These are phyloP conservation scores for Colletotrichum musae DNA, from an alignment of 2,329 filamentous ascomycete genomes.

Conservation along the genomic window DNA sequence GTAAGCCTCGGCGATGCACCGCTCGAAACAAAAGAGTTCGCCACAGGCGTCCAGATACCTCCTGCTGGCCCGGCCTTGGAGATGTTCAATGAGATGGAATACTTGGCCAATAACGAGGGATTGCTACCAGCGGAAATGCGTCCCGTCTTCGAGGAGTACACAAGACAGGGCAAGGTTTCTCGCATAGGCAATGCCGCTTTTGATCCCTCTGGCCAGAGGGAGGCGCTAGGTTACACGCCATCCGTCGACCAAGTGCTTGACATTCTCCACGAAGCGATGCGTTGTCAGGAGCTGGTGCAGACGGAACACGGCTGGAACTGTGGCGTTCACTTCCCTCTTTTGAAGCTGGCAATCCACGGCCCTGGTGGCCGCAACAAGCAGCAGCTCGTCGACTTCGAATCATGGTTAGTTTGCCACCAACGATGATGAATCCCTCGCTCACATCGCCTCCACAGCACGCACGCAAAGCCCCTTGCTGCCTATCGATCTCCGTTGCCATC, in stretches of 20 bases:
- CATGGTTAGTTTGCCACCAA: background rate
- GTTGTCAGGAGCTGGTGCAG: constrained; percentile 10
- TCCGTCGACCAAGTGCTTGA: constrained; percentile 2
- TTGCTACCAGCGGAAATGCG: constrained; percentile 3
- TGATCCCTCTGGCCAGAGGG: constrained; percentile 8
- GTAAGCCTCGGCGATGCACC: constrained; percentile 7
- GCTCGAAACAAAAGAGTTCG: constrained; percentile 1
- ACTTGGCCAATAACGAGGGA: constrained; percentile 3
- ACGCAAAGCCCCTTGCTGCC: constrained; percentile 3
- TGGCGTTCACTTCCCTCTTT: constrained; percentile 10
- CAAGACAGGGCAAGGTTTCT: constrained; percentile 1
- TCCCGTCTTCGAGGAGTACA: constrained; percentile 2
- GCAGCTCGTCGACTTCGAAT: constrained; percentile 15
- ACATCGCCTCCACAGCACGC: constrained; percentile 1
- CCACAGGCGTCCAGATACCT: constrained; percentile 7
- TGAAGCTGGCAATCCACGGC: constrained; percentile 11
- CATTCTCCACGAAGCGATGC: constrained; percentile 8
- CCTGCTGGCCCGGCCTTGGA: constrained; percentile 10
- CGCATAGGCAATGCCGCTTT: constrained; percentile 4
- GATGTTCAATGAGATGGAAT: constrained; percentile 9
- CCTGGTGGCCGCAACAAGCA: background rate
- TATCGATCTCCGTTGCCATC: background rate
- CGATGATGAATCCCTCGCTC: background rate
- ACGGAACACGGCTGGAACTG: constrained; percentile 12
- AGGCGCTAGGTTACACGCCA: background rate